Percentiles rank a stretch among this genome's conserved stretches.
phyloP scores from a whole-genome alignment of 148 eudicot genomes.

The Chenopodium formosanum region DNA sequence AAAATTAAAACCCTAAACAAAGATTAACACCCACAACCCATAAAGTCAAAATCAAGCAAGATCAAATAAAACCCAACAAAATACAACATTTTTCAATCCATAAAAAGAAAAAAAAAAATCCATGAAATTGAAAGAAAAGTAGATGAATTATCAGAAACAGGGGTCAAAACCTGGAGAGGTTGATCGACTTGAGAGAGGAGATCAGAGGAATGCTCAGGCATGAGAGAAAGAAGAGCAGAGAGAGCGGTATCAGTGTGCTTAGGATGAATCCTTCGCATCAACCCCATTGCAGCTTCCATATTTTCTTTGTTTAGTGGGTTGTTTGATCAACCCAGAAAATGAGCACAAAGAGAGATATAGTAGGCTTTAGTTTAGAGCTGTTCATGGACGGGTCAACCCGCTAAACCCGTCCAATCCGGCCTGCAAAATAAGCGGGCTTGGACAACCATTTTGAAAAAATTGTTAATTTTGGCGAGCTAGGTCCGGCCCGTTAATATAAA shows the following conservation, averaged over 20 bases:
- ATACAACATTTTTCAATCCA: background rate
- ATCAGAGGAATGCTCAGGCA: conserved; percentile 83
- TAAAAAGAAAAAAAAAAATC: background rate
- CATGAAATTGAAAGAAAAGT: background rate
- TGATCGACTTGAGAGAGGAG: conserved; percentile 98
- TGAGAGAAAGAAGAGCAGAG: conserved; percentile 76
- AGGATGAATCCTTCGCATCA: conserved; percentile 91
- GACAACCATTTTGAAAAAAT: no score
- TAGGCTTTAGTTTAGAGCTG: no score
- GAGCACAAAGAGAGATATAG: no score
- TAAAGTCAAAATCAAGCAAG: background rate
- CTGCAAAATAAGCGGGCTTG: no score
- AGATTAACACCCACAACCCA: background rate
- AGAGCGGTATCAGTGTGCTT: conserved; percentile 80
- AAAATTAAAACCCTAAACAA: conserved; percentile 10
- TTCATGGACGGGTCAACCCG: no score
- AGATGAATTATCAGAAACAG: background rate
- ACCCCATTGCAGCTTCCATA: conserved; percentile 98
- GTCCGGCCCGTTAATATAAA: no score
- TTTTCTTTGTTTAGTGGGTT: background rate
- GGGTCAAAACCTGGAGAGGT: conserved; percentile 78
- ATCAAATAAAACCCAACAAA: background rate
- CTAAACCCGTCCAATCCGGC: no score
- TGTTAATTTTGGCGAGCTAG: no score
- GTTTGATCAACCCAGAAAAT: no score